Percentiles rank a stretch among this genome's conserved stretches.
phyloP scores from a whole-genome alignment of 2,329 filamentous ascomycete genomes.

The Colletotrichum tropicale region DNA sequence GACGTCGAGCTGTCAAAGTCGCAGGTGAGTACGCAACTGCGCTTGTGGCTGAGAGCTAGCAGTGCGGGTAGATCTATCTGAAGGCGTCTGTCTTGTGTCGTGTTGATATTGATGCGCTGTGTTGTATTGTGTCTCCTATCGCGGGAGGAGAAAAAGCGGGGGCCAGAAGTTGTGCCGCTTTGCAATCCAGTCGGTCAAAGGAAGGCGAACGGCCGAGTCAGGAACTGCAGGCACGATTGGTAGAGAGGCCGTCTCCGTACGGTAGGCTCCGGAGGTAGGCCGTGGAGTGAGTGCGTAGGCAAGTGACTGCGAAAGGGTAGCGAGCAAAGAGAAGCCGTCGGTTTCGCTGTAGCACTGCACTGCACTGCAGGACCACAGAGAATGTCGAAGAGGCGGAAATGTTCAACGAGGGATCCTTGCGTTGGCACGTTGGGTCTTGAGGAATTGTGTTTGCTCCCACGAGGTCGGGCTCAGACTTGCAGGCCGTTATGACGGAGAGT shows the following conservation, averaged over 20 bases:
- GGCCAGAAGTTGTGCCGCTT: not conserved
- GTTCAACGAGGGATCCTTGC: not conserved
- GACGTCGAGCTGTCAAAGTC: conserved; percentile 17
- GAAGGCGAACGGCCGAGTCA: not conserved
- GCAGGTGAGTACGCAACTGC: conserved; percentile 2
- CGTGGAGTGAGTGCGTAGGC: not conserved
- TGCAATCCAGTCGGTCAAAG: not conserved
- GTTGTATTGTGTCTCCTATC: not conserved
- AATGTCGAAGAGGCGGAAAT: not conserved
- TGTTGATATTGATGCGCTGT: not conserved
- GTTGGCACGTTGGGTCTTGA: not conserved
- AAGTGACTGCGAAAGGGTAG: not conserved
- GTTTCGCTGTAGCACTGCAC: not conserved
- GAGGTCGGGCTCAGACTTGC: conserved; percentile 9
- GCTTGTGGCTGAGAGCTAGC: conserved; percentile 14
- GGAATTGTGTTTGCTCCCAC: conserved; percentile 7
- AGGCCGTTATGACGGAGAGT: not conserved
- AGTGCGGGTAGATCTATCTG: not conserved
- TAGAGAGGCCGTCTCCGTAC: not conserved
- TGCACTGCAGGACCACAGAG: not conserved
- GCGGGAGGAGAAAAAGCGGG: not conserved
- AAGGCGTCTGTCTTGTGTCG: not conserved
- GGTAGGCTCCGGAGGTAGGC: not conserved
- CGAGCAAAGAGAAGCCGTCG: not conserved
- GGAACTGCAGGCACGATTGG: not conserved